Conservation (phyloP, 495 filamentous ascomycete genomes). For the Penicillium tannophilum region DNA sequence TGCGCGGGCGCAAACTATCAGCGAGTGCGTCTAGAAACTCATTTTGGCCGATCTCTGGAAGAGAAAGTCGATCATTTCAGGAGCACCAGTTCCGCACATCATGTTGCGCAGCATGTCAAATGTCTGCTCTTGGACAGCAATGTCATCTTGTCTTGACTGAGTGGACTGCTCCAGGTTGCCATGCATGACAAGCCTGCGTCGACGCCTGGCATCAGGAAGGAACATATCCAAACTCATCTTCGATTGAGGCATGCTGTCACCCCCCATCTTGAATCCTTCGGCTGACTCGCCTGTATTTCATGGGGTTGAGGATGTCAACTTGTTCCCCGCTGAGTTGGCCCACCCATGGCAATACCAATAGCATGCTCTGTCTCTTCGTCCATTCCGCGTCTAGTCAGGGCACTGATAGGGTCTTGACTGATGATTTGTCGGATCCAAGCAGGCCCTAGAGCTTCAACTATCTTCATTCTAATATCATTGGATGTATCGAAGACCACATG, state of each 20-base stretch:
- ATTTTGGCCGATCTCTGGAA: slow-evolving; percentile 74
- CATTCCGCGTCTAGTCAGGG: slow-evolving; percentile 33
- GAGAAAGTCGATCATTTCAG: slow-evolving; percentile 84
- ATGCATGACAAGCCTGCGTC: slow-evolving; percentile 49
- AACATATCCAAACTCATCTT: slow-evolving; percentile 47
- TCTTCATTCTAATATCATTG: slow-evolving; percentile 69
- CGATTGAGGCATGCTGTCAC: slow-evolving; percentile 48
- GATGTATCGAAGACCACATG: slow-evolving; percentile 72
- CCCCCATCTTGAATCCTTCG: slow-evolving; percentile 67
- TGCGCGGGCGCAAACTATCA: slow-evolving; percentile 66
- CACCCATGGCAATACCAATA: slow-evolving; percentile 54
- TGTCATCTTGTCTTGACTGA: slow-evolving; percentile 71
- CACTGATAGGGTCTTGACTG: slow-evolving; percentile 45
- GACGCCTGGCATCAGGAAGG: slow-evolving; percentile 40
- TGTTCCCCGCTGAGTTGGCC: slow-evolving; percentile 66
- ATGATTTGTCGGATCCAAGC: slow-evolving; percentile 81
- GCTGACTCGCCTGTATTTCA: slow-evolving; percentile 59
- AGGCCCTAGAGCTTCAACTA: slow-evolving; percentile 73
- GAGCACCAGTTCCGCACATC: slow-evolving; percentile 66
- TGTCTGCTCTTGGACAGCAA: slow-evolving; percentile 86
- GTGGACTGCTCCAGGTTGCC: slow-evolving; percentile 50
- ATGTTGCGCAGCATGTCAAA: slow-evolving; percentile 87
- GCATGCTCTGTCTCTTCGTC: slow-evolving; percentile 42
- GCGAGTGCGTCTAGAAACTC: slow-evolving; percentile 74
- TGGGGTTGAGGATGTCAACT: slow-evolving; percentile 65